Conservation (phyloP, 208 protist genomes). For the Leishmania mexicana region DNA sequence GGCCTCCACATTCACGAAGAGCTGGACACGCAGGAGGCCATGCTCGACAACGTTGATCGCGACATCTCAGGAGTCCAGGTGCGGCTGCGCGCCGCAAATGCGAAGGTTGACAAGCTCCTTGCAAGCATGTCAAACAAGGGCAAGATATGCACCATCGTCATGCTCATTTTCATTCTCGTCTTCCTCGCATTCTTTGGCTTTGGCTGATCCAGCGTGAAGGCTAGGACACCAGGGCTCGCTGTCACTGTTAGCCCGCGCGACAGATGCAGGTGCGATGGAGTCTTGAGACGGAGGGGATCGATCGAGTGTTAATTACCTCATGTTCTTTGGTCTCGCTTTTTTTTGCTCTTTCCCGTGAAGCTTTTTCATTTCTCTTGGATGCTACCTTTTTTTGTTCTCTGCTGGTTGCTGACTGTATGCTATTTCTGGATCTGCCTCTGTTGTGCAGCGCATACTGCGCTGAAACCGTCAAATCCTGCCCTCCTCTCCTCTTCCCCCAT, state of each 20-base stretch:
- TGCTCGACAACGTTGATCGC: conserved; percentile 68
- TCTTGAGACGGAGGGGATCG: background rate
- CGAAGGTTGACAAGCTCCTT: conserved; percentile 85
- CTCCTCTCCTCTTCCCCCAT: background rate
- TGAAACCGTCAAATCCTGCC: background rate
- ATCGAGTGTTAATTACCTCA: background rate
- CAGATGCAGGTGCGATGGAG: background rate
- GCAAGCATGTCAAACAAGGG: conserved; percentile 80
- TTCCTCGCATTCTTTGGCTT: conserved; percentile 55
- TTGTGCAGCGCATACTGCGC: background rate
- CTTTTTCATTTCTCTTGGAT: background rate
- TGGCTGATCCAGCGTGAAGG: background rate
- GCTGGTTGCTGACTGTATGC: background rate
- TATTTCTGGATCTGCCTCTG: background rate
- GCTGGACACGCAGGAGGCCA: conserved; percentile 61
- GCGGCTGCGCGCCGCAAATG: conserved; percentile 69
- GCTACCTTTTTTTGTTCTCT: background rate
- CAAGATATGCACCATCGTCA: conserved; percentile 81
- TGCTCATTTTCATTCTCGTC: conserved; percentile 53
- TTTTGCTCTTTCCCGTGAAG: background rate
- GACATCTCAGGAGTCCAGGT: conserved; percentile 70
- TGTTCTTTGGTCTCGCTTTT: background rate
- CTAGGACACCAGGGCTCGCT: background rate
- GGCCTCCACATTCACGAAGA: conserved; percentile 83
- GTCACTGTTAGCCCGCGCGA: background rate